These are phyloP conservation scores for Aspergillus persii DNA, from an alignment of 2,329 filamentous ascomycete species.

Conservation along the genomic window DNA sequence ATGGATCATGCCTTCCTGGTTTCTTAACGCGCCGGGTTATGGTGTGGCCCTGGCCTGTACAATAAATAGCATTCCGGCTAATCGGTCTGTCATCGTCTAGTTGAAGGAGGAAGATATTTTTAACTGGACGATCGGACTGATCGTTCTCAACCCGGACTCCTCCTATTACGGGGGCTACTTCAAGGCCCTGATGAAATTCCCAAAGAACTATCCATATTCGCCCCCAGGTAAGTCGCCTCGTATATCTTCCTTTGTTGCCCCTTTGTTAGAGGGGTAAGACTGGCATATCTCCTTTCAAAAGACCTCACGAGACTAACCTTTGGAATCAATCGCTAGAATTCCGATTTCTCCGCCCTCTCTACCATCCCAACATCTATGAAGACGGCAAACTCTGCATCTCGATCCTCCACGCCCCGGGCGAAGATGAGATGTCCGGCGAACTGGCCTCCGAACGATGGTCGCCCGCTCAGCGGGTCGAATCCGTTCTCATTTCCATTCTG, in stretches of 20 bases:
- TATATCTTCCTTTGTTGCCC: not conserved
- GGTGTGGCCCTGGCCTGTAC: not conserved
- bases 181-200: slow-evolving; percentile 84
- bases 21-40: not conserved
- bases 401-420: slow-evolving; percentile 87
- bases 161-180: slow-evolving; percentile 92
- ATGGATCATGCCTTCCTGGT: not conserved
- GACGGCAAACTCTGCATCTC: slow-evolving; percentile 94
- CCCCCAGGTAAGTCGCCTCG: slow-evolving; percentile 61
- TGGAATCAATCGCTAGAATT: slow-evolving; percentile 56
- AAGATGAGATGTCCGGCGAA: slow-evolving; percentile 91
- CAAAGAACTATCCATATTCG: slow-evolving; percentile 81
- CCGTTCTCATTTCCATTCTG: slow-evolving; percentile 87
- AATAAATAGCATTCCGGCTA: not conserved
- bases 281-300: too few relatives aligned
- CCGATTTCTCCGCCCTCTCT: slow-evolving; percentile 75
- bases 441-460: slow-evolving; percentile 89
- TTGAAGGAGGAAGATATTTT: slow-evolving; percentile 80
- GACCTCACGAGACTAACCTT: not conserved
- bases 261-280: not conserved
- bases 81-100: slow-evolving; percentile 41
- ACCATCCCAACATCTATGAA: slow-evolving; percentile 90
- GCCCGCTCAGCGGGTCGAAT: slow-evolving; percentile 89
- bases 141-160: slow-evolving; percentile 90
- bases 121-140: slow-evolving; percentile 81